These are phyloP conservation scores for Dipteronia sinensis DNA, from an alignment of 345 rosid species.

Conservation along the genomic window DNA sequence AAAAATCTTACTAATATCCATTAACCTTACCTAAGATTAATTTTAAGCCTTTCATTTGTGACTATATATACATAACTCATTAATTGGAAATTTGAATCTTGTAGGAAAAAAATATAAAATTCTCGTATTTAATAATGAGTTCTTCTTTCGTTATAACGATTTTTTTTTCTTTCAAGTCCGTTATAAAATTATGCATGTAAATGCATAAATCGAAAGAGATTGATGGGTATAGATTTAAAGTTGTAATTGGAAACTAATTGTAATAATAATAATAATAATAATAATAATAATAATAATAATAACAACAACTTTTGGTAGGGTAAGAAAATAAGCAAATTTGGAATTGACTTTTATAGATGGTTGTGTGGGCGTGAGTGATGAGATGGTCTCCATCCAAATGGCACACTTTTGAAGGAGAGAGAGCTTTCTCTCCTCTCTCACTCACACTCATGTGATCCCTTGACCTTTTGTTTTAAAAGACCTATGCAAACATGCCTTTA, in stretches of 20 bases:
- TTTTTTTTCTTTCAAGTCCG: too few relatives aligned
- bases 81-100: too few relatives aligned
- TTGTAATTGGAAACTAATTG: slow-evolving; percentile 19
- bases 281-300: too few relatives aligned
- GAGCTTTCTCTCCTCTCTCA: background rate
- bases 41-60: too few relatives aligned
- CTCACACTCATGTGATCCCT: slow-evolving; percentile 20
- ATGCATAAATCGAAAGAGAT: background rate
- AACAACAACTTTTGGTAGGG: background rate
- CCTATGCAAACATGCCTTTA: background rate
- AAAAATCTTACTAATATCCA: background rate
- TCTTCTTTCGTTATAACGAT: too few relatives aligned
- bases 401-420: slow-evolving; percentile 16
- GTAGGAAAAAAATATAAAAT: too few relatives aligned
- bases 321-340: background rate
- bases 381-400: slow-evolving; percentile 16
- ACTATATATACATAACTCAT: too few relatives aligned
- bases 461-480: slow-evolving; percentile 23
- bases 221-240: background rate
- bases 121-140: too few relatives aligned
- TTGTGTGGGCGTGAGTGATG: slow-evolving; percentile 1
- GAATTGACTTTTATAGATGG: background rate
- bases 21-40: background rate
- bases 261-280: background rate
- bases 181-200: too few relatives aligned